Evolutionary conservation across 73 alveolate genomes (phyloP).

Genomic region (Paramecium sexaurelia): DNA sequence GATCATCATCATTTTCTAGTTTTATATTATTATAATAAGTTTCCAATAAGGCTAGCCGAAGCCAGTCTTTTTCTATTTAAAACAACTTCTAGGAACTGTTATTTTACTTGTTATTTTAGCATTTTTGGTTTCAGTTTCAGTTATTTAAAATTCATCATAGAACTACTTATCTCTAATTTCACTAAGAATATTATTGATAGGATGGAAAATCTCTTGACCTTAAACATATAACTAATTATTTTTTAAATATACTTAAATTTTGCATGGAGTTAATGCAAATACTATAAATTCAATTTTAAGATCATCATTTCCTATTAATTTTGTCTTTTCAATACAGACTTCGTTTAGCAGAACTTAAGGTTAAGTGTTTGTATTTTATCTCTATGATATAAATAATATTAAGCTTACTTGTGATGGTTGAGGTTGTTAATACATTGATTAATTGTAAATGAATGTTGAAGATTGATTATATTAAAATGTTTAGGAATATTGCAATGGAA

Average conservation of each 20-base stretch:
- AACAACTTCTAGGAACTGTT: not conserved
- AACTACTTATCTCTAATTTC: not conserved
- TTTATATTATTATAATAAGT: not conserved
- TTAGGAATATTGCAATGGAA: not conserved
- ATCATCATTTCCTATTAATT: not conserved
- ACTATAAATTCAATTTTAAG: not conserved
- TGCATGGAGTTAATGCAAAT: not conserved
- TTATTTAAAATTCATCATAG: not conserved
- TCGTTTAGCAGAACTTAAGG: not conserved
- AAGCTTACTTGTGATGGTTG: not conserved
- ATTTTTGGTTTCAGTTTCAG: not conserved
- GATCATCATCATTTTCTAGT: not conserved
- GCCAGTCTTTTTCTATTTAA: not conserved
- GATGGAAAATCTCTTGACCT: not conserved
- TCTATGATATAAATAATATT: not conserved
- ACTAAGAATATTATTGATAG: not conserved
- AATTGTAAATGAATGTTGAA: not conserved
- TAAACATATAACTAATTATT: not conserved
- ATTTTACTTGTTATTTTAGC: not conserved
- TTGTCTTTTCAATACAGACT: not conserved
- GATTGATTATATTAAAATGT: not conserved
- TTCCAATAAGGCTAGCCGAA: not conserved
- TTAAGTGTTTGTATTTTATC: not conserved
- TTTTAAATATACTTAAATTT: not conserved
- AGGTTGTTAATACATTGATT: not conserved